Conservation (phyloP, 129 eudicot species). For the Deinandra increscens region DNA sequence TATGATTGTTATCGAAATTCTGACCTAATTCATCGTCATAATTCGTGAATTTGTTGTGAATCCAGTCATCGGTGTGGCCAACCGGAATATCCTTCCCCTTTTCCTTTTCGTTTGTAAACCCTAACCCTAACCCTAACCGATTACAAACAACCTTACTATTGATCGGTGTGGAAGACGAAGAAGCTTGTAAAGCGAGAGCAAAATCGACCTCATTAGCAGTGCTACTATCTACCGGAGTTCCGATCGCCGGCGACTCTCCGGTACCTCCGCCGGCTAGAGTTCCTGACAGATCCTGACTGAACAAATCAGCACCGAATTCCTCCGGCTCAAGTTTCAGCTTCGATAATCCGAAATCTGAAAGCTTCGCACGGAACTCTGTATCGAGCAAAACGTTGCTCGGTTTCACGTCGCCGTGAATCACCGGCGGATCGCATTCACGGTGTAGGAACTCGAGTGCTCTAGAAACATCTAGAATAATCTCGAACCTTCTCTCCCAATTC, state of each 20-base stretch:
- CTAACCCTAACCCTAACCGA: constrained; percentile 40
- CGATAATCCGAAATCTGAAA: constrained; percentile 93
- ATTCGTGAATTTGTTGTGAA: constrained; percentile 27
- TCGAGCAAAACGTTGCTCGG: constrained; percentile 96
- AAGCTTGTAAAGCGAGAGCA: constrained; percentile 86
- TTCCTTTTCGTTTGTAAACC: constrained; percentile 49
- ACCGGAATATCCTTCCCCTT: constrained; percentile 68
- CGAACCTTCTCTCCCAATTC: constrained; percentile 68
- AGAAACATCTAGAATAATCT: constrained; percentile 62
- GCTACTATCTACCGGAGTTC: constrained; percentile 52
- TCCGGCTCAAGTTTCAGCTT: constrained; percentile 73
- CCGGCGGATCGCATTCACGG: constrained; percentile 90
- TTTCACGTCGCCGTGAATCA: constrained; percentile 95
- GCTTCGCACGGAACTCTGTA: constrained; percentile 73
- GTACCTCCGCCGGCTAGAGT: constrained; percentile 31
- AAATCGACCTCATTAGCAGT: constrained; percentile 70
- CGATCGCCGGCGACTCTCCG: constrained; percentile 52
- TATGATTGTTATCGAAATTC: constrained; percentile 42
- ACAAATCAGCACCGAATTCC: constrained; percentile 77
- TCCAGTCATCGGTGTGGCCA: constrained; percentile 29
- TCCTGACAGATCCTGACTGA: constrained; percentile 82
- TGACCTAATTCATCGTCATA: constrained; percentile 47
- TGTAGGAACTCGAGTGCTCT: constrained; percentile 82
- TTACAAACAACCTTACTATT: constrained; percentile 42
- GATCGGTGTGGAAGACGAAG: constrained; percentile 64